Percentiles rank a stretch among this genome's conserved stretches.
These are phyloP conservation scores for Mediolabrus comicus DNA, from an alignment of 108 stramenopile genomes.

Conservation along the genomic window DNA sequence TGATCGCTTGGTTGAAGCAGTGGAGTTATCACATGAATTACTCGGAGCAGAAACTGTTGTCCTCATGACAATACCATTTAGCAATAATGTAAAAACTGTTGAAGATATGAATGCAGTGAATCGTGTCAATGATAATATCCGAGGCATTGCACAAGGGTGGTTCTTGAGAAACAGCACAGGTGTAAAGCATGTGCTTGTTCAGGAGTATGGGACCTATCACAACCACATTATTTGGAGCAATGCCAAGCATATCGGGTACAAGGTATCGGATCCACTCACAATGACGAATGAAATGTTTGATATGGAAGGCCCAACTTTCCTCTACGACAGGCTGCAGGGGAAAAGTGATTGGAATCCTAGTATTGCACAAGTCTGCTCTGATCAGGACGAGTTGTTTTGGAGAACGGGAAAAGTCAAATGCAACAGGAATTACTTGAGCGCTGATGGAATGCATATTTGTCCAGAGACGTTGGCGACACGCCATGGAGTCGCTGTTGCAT, in stretches of 20 bases:
- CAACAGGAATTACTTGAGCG: conserved; percentile 25
- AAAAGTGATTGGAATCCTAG: conserved; percentile 15
- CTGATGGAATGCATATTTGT: conserved; percentile 54
- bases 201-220: conserved; percentile 28
- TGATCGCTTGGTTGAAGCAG: conserved; percentile 28
- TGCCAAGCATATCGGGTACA: conserved; percentile 31
- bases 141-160: conserved; percentile 28
- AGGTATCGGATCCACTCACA: conserved; percentile 9
- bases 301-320: conserved; percentile 15
- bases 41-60: conserved; percentile 43
- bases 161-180: background rate
- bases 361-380: conserved; percentile 36
- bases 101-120: conserved; percentile 19
- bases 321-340: conserved; percentile 29
- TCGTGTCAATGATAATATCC: conserved; percentile 15
- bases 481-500: conserved; percentile 30
- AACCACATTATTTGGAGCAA: conserved; percentile 40
- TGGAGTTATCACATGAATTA: conserved; percentile 31
- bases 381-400: background rate
- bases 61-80: conserved; percentile 42
- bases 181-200: conserved; percentile 26
- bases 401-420: conserved; percentile 12
- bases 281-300: conserved; percentile 19
- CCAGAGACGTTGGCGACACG: conserved; percentile 44
- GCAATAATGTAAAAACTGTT: conserved; percentile 43